Percentiles rank a stretch among this genome's conserved stretches.
phyloP scores from a whole-genome alignment of 2,329 filamentous ascomycete genomes.

The Pseudonectria buxi region DNA sequence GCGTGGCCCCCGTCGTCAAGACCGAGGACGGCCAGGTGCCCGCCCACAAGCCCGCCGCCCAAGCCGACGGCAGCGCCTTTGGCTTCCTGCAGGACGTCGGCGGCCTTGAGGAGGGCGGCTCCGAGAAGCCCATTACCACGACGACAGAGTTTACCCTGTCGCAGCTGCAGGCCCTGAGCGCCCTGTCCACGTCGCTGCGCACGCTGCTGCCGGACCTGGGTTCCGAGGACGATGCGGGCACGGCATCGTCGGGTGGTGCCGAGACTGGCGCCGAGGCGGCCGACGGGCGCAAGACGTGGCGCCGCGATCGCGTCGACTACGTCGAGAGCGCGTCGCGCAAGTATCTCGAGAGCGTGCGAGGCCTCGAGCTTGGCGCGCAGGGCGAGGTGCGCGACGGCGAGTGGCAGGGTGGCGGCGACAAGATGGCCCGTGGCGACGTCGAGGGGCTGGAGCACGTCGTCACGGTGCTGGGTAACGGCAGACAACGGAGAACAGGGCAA shows the following conservation, averaged over 20 bases:
- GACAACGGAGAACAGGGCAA: slow-evolving; percentile 1
- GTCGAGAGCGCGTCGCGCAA: slow-evolving; percentile 72
- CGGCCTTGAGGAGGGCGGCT: slow-evolving; percentile 43
- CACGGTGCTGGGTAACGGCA: slow-evolving; percentile 32
- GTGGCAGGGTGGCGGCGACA: slow-evolving; percentile 51
- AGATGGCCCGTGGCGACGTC: slow-evolving; percentile 45
- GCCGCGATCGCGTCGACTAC: slow-evolving; percentile 69
- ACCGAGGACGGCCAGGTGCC: slow-evolving; percentile 14
- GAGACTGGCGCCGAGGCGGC: slow-evolving; percentile 25
- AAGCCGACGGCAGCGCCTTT: slow-evolving; percentile 29
- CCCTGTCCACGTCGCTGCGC: slow-evolving; percentile 54
- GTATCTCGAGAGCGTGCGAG: slow-evolving; percentile 65
- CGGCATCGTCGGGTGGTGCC: slow-evolving; percentile 10
- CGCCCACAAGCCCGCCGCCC: not conserved
- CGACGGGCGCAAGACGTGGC: slow-evolving; percentile 47
- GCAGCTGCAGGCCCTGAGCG: slow-evolving; percentile 72
- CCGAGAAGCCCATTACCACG: slow-evolving; percentile 55
- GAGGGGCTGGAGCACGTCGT: slow-evolving; percentile 49
- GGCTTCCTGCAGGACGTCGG: slow-evolving; percentile 52
- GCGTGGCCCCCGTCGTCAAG: slow-evolving; percentile 21
- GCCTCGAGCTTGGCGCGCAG: slow-evolving; percentile 55
- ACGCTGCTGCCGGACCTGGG: slow-evolving; percentile 59
- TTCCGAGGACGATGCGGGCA: slow-evolving; percentile 25
- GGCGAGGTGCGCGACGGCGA: slow-evolving; percentile 60
- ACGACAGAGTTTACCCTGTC: slow-evolving; percentile 73